Percentiles rank a stretch among this genome's conserved stretches.
phyloP scores from a whole-genome alignment of 2,329 filamentous ascomycete genomes.

The Claviceps purpurea region DNA sequence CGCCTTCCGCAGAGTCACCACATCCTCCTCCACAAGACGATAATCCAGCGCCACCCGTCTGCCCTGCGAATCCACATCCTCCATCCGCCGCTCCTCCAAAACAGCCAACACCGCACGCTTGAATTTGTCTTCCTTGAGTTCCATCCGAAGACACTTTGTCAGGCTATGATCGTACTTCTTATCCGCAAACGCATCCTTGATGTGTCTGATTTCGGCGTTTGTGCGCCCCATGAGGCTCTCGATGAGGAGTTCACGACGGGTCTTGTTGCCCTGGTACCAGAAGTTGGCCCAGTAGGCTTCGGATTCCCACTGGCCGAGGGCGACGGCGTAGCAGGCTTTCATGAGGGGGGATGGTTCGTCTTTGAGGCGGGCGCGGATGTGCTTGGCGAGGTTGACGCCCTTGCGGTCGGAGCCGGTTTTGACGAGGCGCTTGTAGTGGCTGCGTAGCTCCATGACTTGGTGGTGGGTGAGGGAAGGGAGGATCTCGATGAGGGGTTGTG shows the following conservation, averaged over 20 bases:
- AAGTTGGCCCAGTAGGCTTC: slow-evolving; percentile 98
- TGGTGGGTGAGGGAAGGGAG: slow-evolving; percentile 75
- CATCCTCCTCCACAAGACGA: slow-evolving; percentile 54
- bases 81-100: slow-evolving; percentile 71
- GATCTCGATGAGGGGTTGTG: slow-evolving; percentile 64
- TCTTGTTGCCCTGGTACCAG: slow-evolving; percentile 85
- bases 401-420: slow-evolving; percentile 62
- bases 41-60: slow-evolving; percentile 42
- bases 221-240: slow-evolving; percentile 83
- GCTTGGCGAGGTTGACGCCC: slow-evolving; percentile 74
- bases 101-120: slow-evolving; percentile 74
- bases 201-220: slow-evolving; percentile 73
- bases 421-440: slow-evolving; percentile 80
- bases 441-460: slow-evolving; percentile 74
- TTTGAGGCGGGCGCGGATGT: slow-evolving; percentile 65
- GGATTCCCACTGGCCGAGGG: slow-evolving; percentile 79
- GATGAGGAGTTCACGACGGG: slow-evolving; percentile 76
- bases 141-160: slow-evolving; percentile 74
- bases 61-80: slow-evolving; percentile 59
- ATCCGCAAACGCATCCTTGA: slow-evolving; percentile 81
- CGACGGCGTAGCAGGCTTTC: slow-evolving; percentile 83
- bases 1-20: slow-evolving; percentile 52
- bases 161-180: slow-evolving; percentile 82
- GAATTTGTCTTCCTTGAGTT: slow-evolving; percentile 94
- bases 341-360: slow-evolving; percentile 64